These are phyloP conservation scores for Colletotrichum acutatum DNA, from an alignment of 2,329 filamentous ascomycete species.

Conservation along the genomic window DNA sequence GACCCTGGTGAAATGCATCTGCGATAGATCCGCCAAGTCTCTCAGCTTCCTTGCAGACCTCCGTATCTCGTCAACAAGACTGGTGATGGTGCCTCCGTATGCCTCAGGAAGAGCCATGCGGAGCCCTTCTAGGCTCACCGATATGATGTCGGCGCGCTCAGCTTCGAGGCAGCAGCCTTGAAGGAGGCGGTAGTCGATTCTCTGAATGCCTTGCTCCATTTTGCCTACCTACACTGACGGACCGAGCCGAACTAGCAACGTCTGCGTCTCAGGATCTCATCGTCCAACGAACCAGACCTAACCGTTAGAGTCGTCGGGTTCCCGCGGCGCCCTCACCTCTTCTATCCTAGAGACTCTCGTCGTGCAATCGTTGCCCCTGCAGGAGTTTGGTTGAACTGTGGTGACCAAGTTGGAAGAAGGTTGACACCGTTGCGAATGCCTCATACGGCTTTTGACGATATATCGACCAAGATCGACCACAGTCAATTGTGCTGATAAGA, in stretches of 20 bases:
- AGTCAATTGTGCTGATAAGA: neutral
- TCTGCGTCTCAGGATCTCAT: slow-evolving; percentile 9
- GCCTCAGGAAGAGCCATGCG: slow-evolving; percentile 55
- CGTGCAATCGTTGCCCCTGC: neutral
- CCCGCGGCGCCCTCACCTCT: neutral
- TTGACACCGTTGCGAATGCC: neutral
- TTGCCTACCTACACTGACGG: neutral
- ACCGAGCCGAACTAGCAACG: slow-evolving; percentile 11
- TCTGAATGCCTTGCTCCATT: slow-evolving; percentile 37
- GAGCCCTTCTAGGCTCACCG: slow-evolving; percentile 60
- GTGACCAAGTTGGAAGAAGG: neutral
- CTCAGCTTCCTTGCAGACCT: slow-evolving; percentile 58
- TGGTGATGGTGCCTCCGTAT: slow-evolving; percentile 58
- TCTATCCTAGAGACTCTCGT: neutral
- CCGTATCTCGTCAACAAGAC: slow-evolving; percentile 60
- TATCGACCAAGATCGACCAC: neutral
- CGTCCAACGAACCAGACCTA: neutral
- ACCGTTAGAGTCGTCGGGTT: neutral
- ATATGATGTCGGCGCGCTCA: slow-evolving; percentile 60
- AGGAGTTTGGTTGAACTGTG: neutral
- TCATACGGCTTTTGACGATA: neutral
- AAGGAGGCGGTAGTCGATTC: slow-evolving; percentile 53
- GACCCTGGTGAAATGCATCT: slow-evolving; percentile 61
- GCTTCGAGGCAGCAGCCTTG: slow-evolving; percentile 66
- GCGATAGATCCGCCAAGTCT: slow-evolving; percentile 65